Evolutionary conservation across 2,329 filamentous ascomycete genomes (phyloP), one percentile per base, ranked within the genome.

Genomic region (Fusarium sp.): DNA sequence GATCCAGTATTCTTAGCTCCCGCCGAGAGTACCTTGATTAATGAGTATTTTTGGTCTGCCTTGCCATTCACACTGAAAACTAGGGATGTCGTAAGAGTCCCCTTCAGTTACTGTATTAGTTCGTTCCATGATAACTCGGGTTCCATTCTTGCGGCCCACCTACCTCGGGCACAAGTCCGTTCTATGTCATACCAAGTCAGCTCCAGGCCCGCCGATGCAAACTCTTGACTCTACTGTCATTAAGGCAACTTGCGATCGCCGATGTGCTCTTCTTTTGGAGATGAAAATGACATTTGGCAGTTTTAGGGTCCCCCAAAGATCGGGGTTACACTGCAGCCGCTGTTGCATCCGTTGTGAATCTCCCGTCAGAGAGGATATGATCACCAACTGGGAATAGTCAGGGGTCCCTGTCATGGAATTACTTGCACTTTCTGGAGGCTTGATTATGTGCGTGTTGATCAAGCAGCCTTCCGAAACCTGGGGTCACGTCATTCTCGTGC

Each of bases 251-350:
- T 30, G 25, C 20, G 43, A 61, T 71, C 59, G 47, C 59, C 64
- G 63, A 58, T 40, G 12, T n/a, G 18, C 44, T 51, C 42, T 14
- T 51, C 38, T 46, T 52, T 52, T 16, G n/a, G 25, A 29, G 57
- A 53, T 56, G 18, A 24, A 15, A 20, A 45, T 58, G 44, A 10
- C 52, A 64, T 51, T 12, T 53, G 51, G 49, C 51, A 40, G 27
- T 32, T 58, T 55, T 61, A 38, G 46, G 56, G 68, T 40, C 59
- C 32, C 47, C 55, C 47, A 55, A 53, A 46, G 64, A 71, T 71
- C 68, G 55, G 62, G 50, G 68, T 71, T 71, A 66, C 68, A 71
- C 64, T 56, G 68, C 68, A 69, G 66, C 65, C 60, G 46, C 29
- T 44, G 66, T 69, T 62, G 52, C 66, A 70, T 52, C 63, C 55